phyloP scores from a whole-genome alignment of 1,139 yeast species.

The Suhomyces maxii region DNA sequence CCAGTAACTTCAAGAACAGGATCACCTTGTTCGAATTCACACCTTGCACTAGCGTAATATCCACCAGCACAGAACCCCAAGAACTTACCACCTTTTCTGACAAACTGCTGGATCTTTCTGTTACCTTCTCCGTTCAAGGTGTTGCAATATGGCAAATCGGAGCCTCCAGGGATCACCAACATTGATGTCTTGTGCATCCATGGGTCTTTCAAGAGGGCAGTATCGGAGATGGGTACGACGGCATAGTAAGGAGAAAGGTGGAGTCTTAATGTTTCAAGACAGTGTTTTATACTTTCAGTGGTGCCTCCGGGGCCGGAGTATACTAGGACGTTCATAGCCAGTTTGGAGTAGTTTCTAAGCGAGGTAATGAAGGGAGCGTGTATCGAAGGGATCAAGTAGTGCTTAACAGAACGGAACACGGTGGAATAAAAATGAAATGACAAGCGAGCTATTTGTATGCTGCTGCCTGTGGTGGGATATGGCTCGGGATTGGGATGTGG shows the following conservation, averaged over 20 bases:
- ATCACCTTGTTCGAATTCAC: conserved; percentile 83
- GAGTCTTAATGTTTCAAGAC: conserved; percentile 70
- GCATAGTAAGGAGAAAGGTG: conserved; percentile 89
- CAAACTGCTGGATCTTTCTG: conserved; percentile 58
- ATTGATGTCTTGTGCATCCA: conserved; percentile 82
- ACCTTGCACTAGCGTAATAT: conserved; percentile 71
- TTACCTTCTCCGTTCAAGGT: conserved; percentile 72
- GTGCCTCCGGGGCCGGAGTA: conserved; percentile 89
- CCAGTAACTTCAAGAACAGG: conserved; percentile 78
- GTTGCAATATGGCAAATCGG: conserved; percentile 83
- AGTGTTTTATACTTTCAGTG: conserved; percentile 79
- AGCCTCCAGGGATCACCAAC: conserved; percentile 93
- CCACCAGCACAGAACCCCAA: conserved; percentile 98
- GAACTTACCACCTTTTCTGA: conserved; percentile 75
- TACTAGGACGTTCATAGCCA: conserved; percentile 71
- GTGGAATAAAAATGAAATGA: no score
- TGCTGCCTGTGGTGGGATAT: no score
- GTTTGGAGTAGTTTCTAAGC: neutral
- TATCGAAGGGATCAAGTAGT: no score
- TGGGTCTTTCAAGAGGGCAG: conserved; percentile 72
- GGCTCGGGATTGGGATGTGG: no score
- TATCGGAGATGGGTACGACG: conserved; percentile 67
- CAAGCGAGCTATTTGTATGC: no score
- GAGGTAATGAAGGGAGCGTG: no score
- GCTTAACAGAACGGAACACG: no score